Percentiles rank a stretch among this genome's conserved stretches.
These are phyloP conservation scores for Tetrapyrgos nigripes DNA, from an alignment of 1,284 basidiomycete species.

Conservation along the genomic window DNA sequence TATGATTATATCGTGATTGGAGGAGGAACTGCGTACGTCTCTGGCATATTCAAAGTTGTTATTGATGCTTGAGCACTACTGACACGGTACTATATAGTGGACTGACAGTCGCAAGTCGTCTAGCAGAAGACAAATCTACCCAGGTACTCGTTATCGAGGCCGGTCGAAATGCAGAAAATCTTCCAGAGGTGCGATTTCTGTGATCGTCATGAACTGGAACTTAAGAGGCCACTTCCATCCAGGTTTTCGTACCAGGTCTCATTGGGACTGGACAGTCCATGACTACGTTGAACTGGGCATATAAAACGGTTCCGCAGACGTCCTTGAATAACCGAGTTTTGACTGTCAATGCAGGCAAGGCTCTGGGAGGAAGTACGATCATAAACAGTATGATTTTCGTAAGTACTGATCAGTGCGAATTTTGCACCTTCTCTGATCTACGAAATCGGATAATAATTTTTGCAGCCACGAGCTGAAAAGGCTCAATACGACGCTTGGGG, in stretches of 20 bases:
- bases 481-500: constrained; percentile 39
- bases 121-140: constrained; percentile 20
- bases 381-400: constrained; percentile 40
- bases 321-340: constrained; percentile 27
- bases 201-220: not conserved
- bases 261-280: constrained; percentile 32
- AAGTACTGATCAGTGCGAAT: no score
- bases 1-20: constrained; percentile 39
- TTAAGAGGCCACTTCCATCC: not conserved
- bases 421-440: constrained; percentile 17
- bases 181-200: constrained; percentile 29
- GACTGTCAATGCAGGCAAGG: constrained; percentile 35
- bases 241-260: constrained; percentile 38
- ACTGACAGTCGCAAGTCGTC: constrained; percentile 24
- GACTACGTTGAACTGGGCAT: constrained; percentile 35
- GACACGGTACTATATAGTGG: no score
- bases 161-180: constrained; percentile 31
- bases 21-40: constrained; percentile 34
- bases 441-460: not conserved
- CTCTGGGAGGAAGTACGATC: constrained; percentile 35
- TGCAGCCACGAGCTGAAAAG: constrained; percentile 33
- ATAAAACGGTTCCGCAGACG: constrained; percentile 31
- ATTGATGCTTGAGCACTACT: no score
- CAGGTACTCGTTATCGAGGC: constrained; percentile 23
- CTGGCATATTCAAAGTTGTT: not conserved